Percentiles rank a stretch among this genome's conserved stretches.
Conservation (phyloP, 2,329 filamentous ascomycete genomes). For the Ceratocystis destructans region DNA sequence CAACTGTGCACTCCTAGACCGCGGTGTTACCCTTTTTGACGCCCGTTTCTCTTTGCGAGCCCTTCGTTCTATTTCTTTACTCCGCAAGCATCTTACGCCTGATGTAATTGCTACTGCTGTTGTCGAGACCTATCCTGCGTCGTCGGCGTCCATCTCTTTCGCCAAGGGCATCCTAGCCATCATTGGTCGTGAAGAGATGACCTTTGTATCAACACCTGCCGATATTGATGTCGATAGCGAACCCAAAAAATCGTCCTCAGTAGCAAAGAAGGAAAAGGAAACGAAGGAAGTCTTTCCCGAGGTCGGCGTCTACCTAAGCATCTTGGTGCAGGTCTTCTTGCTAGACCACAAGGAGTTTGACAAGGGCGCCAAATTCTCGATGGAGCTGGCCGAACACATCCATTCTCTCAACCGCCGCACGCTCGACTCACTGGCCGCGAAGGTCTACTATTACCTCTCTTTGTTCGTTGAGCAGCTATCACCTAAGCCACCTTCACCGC, state of each 20-base stretch:
- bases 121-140: constrained; percentile 60
- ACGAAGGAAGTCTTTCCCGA: constrained; percentile 71
- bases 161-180: constrained; percentile 58
- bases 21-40: constrained; percentile 86
- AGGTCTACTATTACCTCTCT: constrained; percentile 96
- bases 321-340: constrained; percentile 74
- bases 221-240: constrained; percentile 66
- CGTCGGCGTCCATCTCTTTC: constrained; percentile 45
- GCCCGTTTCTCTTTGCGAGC: constrained; percentile 88
- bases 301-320: constrained; percentile 76
- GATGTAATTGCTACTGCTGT: constrained; percentile 72
- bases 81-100: constrained; percentile 78
- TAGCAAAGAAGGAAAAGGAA: constrained; percentile 52
- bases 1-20: constrained; percentile 84
- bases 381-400: constrained; percentile 68
- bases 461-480: constrained; percentile 86
- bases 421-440: constrained; percentile 81
- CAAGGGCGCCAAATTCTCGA: constrained; percentile 72
- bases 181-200: constrained; percentile 52
- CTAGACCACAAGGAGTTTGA: constrained; percentile 74
- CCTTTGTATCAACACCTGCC: constrained; percentile 38
- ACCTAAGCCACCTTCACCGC: constrained; percentile 75
- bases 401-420: constrained; percentile 85
- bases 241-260: constrained; percentile 30
- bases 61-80: constrained; percentile 84